Evolutionary conservation across 2,329 filamentous ascomycete genomes (phyloP).

Genomic region (Cladorrhinum sp.): DNA sequence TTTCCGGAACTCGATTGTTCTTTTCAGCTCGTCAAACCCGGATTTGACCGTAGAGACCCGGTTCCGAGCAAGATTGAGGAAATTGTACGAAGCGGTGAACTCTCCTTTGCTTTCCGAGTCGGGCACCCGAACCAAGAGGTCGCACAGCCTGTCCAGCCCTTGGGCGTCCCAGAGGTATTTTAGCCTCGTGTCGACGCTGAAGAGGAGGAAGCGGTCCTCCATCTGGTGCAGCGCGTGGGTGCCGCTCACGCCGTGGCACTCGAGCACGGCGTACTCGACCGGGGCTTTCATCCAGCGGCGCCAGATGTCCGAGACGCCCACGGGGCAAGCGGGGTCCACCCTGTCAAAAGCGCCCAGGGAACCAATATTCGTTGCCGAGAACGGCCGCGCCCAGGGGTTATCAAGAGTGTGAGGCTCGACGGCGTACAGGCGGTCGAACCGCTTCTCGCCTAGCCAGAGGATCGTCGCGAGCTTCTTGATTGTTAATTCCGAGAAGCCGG

Average conservation of each 20-base stretch:
- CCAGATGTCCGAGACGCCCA: not conserved
- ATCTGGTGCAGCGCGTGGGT: not conserved
- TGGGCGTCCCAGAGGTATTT: not conserved
- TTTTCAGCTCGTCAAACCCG: not conserved
- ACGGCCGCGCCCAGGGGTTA: not conserved
- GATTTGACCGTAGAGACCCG: not conserved
- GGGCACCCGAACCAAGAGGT: not conserved
- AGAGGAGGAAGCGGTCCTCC: not conserved
- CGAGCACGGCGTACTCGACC: not conserved
- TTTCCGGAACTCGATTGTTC: not conserved
- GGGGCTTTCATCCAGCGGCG: not conserved
- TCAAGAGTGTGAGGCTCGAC: not conserved
- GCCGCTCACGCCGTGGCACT: too few species aligned
- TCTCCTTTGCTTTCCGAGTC: not conserved
- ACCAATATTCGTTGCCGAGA: not conserved
- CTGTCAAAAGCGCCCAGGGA: not conserved
- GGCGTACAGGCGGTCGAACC: not conserved
- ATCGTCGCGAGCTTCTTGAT: not conserved
- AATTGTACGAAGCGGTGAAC: not conserved
- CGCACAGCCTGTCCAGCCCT: not conserved
- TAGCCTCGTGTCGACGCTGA: not conserved
- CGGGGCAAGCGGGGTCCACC: not conserved
- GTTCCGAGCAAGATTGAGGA: not conserved
- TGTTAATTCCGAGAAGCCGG: not conserved
- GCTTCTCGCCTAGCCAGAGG: not conserved